Evolutionary conservation across 257 asterid species (phyloP).

Genomic region (Petrea volubilis): DNA sequence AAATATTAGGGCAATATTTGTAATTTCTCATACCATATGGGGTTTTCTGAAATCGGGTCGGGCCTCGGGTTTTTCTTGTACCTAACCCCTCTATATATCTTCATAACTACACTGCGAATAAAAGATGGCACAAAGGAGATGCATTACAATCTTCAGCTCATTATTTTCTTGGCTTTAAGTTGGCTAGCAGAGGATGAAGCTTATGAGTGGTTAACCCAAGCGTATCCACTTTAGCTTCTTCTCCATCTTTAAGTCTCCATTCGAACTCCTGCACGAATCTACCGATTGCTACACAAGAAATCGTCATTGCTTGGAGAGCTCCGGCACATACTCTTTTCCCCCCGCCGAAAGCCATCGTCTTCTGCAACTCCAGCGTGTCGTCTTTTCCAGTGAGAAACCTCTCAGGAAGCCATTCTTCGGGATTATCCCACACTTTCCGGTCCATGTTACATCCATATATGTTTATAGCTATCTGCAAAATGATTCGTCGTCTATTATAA

Average conservation of each 20-base stretch:
- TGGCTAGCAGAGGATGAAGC: constrained; percentile 68
- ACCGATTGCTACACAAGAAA: constrained; percentile 65
- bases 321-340: constrained; percentile 89
- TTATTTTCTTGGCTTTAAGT: constrained; percentile 56
- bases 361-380: constrained; percentile 55
- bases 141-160: neutral
- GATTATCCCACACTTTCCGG: constrained; percentile 57
- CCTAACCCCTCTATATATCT: too few species aligned
- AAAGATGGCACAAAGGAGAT: too few species aligned
- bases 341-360: constrained; percentile 84
- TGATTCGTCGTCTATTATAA: neutral
- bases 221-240: constrained; percentile 69
- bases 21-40: too few species aligned
- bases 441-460: constrained; percentile 90
- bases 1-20: too few species aligned
- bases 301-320: constrained; percentile 77
- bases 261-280: constrained; percentile 81
- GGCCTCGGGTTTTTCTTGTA: too few species aligned
- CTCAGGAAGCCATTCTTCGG: constrained; percentile 80
- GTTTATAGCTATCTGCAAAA: constrained; percentile 75
- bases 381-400: constrained; percentile 53
- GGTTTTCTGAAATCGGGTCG: too few species aligned
- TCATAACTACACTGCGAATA: too few species aligned
- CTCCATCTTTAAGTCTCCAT: constrained; percentile 70
- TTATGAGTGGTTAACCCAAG: constrained; percentile 71